Base-by-base conservation (phyloP, 257 asterid genomes). In the Cynanchum wilfordii region DNA sequence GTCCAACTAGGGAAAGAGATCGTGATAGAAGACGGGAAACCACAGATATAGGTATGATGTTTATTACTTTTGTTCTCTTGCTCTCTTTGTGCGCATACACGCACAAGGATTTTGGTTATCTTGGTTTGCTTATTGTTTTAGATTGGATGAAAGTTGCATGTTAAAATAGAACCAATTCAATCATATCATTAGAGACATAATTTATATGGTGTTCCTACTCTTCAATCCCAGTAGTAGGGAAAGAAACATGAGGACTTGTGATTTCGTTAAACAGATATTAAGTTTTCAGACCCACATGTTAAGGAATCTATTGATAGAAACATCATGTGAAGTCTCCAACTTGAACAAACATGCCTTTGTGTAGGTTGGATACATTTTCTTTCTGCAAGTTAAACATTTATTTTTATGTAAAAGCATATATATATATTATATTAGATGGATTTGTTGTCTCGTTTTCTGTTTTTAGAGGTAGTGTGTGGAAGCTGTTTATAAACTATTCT, bases 1-100 rank as follows among this genome's bases (percentile, higher is more conserved):
- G 95, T 81, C 96, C 97, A 70, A 69, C 89, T 30, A 90, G 94
- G 84, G 97, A 95, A 71, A 94, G 88, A 74, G 97, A 95, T 70
- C 87, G 93, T 72, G 98, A 90, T 70, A 85, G 95, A 80, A 89
- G 86, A 83, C 87, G 93, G 54, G 99, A 95, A 42, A 77, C 76
- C 92, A 90, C 86, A 83, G 94, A 84, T 62, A 91, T 84, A 90
- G 97, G 99, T 87, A 69, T 33, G 27, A 25, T 19, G 25, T 36
- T 36, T 11, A 20, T 52, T 51, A 11, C 11, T 52, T 19, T 19
- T 20, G 25, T 19, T 0, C 27, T 55, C 11, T 52, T 22, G 5
- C 58, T 50, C 20, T 50, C 22, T 50, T 0, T 15, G 7, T 16
- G 52, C n/a, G 7, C n/a, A 13, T 50, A 52, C 11, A 52, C 2